These are phyloP conservation scores for Cystobasidiaceae sp. DNA, from an alignment of 1,284 basidiomycete species.

Conservation along the genomic window DNA sequence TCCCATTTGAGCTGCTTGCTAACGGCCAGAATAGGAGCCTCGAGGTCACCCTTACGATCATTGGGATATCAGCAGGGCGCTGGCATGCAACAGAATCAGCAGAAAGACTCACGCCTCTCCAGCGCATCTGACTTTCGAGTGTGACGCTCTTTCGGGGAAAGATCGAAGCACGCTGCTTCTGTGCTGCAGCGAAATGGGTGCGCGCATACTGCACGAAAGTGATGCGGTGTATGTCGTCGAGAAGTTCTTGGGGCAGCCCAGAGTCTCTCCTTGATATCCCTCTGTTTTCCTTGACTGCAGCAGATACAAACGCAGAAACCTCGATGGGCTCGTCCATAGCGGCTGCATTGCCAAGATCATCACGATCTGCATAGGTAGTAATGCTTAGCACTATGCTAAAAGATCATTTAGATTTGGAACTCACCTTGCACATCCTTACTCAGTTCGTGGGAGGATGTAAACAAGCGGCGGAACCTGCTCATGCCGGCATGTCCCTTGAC, in stretches of 20 bases:
- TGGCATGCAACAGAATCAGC: background rate
- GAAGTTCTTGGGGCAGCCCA: conserved; percentile 67
- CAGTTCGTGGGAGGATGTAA: no score
- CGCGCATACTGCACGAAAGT: conserved; percentile 73
- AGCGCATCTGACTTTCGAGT: conserved; percentile 36
- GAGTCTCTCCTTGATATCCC: no score
- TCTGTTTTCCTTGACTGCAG: no score
- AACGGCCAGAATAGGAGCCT: conserved; percentile 66
- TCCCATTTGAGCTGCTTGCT: conserved; percentile 64
- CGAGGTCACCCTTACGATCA: conserved; percentile 52
- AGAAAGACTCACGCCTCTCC: background rate
- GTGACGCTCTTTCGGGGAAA: conserved; percentile 58
- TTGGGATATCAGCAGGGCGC: background rate
- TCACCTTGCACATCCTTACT: no score
- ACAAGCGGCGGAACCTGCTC: no score
- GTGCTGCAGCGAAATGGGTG: conserved; percentile 77
- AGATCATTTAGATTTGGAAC: no score
- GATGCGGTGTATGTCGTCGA: conserved; percentile 74
- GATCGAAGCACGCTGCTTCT: conserved; percentile 65
- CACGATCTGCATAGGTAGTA: no score
- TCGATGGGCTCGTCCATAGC: no score
- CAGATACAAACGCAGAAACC: no score
- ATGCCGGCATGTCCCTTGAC: no score
- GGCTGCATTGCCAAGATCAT: no score
- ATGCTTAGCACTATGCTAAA: no score